Evolutionary conservation across 116 monocot species (phyloP), one percentile per base, ranked within the genome.

Genomic region (Dioscorea cayenensis): DNA sequence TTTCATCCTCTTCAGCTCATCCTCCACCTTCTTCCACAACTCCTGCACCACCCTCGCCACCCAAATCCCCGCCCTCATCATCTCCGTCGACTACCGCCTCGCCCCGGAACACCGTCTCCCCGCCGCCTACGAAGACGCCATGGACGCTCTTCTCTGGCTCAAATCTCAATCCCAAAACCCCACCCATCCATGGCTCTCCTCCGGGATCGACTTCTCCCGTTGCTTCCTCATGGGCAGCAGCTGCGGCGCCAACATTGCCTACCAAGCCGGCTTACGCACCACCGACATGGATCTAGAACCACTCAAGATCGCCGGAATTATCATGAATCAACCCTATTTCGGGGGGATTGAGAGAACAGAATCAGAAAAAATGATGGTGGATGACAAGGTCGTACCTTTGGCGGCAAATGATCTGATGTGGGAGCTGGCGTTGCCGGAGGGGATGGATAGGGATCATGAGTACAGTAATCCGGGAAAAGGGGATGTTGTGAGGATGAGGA

Each of bases 151-250:
- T 20, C 63, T 29, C 8, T 87, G 87, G 83, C 37, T 81, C 67
- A 77, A 22, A 12, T 36, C 68, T 32, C 80, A 71, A 25, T 63
- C 75, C 22, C 10, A 2, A 16, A 60, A 68, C 48, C 59, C 65
- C 2, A 27, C 29, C 2, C 82, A 85, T 29, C 75, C 81, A 2
- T 75, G 81, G 81, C 66, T 87, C 4, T 25, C 28, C 37, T 36
- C 21, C 21, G 68, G 52, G 9, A 81, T 49, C 3, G 88, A 92
- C 49, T 78, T 76, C 73, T 79, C 79, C 35, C 75, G 81, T 12
- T 79, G 83, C 32, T 93, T 81, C 66, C 75, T 93, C 18, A 74
- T 81, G 75, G 93, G 93, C 60, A 73, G 75, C 82, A 89, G 89
- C 79, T 63, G 82, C 48, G 93, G 93, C 2, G 89, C 63, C 5